phyloP scores from a whole-genome alignment of 352 stramenopile species.

The Poterioochromonas sp. region DNA sequence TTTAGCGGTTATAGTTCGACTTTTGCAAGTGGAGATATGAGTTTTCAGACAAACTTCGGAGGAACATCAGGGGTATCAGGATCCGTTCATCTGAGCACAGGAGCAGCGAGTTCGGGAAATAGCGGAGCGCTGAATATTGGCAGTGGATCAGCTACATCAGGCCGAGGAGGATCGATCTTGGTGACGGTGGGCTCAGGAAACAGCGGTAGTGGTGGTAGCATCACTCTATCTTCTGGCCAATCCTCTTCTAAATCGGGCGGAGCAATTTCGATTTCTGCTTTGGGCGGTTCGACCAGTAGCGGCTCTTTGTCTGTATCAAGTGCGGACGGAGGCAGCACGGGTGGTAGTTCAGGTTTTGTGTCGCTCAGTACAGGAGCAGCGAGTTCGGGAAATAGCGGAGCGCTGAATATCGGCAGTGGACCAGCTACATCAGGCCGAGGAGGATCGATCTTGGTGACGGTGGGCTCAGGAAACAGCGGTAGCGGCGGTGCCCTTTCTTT shows the following conservation, averaged over 20 bases:
- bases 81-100: slow-evolving; percentile 40
- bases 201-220: slow-evolving; percentile 63
- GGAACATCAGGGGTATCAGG: slow-evolving; percentile 39
- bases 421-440: slow-evolving; percentile 48
- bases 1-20: slow-evolving; percentile 63
- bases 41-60: slow-evolving; percentile 39
- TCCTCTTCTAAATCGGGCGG: slow-evolving; percentile 69
- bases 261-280: slow-evolving; percentile 59
- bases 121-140: slow-evolving; percentile 46
- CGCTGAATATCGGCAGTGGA: slow-evolving; percentile 47
- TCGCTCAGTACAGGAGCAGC: slow-evolving; percentile 40
- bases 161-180: slow-evolving; percentile 62
- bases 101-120: too few relatives aligned
- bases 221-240: slow-evolving; percentile 61
- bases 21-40: slow-evolving; percentile 41
- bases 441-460: slow-evolving; percentile 62
- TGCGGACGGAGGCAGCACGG: too few relatives aligned
- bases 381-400: slow-evolving; percentile 40
- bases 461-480: slow-evolving; percentile 62
- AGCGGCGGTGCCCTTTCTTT: slow-evolving; percentile 35
- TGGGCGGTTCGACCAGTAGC: slow-evolving; percentile 52
- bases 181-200: slow-evolving; percentile 64
- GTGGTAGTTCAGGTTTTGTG: slow-evolving; percentile 39
- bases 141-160: slow-evolving; percentile 51
- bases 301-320: too few relatives aligned